Conservation (phyloP, 352 stramenopile genomes). For the Phytophthora chlamydospora region DNA sequence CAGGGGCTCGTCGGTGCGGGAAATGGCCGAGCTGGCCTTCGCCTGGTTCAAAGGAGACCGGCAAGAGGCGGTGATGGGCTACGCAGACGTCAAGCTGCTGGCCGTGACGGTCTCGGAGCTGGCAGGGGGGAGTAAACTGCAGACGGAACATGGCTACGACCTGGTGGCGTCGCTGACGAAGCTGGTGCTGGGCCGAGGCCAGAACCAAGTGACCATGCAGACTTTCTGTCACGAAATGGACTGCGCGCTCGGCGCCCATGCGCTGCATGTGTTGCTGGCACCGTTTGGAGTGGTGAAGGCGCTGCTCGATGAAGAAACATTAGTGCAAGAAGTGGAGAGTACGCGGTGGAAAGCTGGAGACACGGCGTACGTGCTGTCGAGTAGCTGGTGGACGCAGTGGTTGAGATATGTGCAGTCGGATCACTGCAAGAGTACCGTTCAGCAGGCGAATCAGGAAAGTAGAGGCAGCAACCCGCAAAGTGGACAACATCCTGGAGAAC, state of each 20-base stretch:
- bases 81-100: slow-evolving; percentile 43
- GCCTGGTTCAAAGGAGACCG: slow-evolving; percentile 59
- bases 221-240: slow-evolving; percentile 31
- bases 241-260: slow-evolving; percentile 31
- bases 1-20: slow-evolving; percentile 22
- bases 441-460: not conserved
- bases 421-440: slow-evolving; percentile 1
- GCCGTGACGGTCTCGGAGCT: slow-evolving; percentile 37
- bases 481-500: slow-evolving; percentile 30
- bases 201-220: slow-evolving; percentile 27
- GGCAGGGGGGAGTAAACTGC: slow-evolving; percentile 18
- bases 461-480: not conserved
- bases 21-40: slow-evolving; percentile 62
- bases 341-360: slow-evolving; percentile 51
- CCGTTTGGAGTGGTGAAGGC: slow-evolving; percentile 63
- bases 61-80: slow-evolving; percentile 31
- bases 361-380: slow-evolving; percentile 57
- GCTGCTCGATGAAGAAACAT: slow-evolving; percentile 47
- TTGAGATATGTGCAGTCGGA: slow-evolving; percentile 36
- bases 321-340: slow-evolving; percentile 44
- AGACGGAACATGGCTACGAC: slow-evolving; percentile 27
- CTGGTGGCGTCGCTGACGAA: slow-evolving; percentile 34
- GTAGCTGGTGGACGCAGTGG: slow-evolving; percentile 69
- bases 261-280: slow-evolving; percentile 54
- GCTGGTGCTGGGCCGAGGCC: slow-evolving; percentile 22